Evolutionary conservation across 257 asterid genomes (phyloP), one percentile per base, ranked within the genome.

Genomic region (Cruciata laevipes): DNA sequence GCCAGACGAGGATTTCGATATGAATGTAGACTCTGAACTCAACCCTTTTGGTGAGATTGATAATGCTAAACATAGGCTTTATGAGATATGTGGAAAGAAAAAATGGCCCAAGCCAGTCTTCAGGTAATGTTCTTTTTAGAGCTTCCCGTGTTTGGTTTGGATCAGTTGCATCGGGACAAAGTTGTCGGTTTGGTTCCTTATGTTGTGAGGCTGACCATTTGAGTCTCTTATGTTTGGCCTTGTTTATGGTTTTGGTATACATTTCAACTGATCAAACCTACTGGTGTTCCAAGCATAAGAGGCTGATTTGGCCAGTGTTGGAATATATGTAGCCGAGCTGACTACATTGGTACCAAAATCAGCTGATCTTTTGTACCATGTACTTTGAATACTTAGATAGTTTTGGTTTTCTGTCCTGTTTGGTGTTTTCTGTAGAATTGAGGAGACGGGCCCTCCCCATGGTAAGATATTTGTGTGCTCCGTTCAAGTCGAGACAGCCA

Each of bases 41-140:
- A 76, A 82, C 71, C 76, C 51, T 49, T 79, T 80, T 5, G 62
- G 53, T 44, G 95, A 86, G 66, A 75, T 79, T 32, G 87, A 77
- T 61, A 74, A 82, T 53, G 90, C 95, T 30, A 93, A 93, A 66
- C 90, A 86, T 65, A 86, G 78, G 76, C 81, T 90, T 49, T 79
- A 85, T 71, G 90, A 84, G 77, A 64, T 88, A 8, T 90, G 95
- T 78, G 81, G 74, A 57, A 93, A 78, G 83, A 88, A 79, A 80
- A 90, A 82, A 76, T 89, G 98, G 96, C 84, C 81, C 10, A 82
- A 73, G 35, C 97, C 99, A 44, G 61, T 3, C 61, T 88, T 86
- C 83, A 83, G 77, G 99, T 93, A 86, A 7, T 78, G 51, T 42
- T 38, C 2, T 1, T 35, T 5, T 35, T 35, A 6, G 51, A 11